Evolutionary conservation across 805 yeast genomes (phyloP).

Genomic region (Starmerella bombi): DNA sequence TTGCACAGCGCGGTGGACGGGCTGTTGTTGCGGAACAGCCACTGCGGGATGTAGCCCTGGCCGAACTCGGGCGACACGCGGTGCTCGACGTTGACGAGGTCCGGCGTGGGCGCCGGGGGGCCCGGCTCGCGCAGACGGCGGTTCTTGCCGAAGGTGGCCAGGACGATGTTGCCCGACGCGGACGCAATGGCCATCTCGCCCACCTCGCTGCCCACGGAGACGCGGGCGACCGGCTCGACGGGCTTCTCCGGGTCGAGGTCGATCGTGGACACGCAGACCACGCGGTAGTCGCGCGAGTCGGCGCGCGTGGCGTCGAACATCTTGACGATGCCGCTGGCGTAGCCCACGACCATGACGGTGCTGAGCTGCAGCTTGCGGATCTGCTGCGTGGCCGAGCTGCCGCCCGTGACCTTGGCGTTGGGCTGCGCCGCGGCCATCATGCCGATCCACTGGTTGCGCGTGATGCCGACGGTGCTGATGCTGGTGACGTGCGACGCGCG

Average conservation of each 20-base stretch:
- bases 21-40: conserved; percentile 35
- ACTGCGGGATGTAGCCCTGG: conserved; percentile 52
- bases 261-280: conserved; percentile 46
- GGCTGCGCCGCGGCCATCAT: conserved; percentile 42
- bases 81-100: conserved; percentile 35
- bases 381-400: conserved; percentile 47
- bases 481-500: conserved; percentile 57
- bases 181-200: conserved; percentile 61
- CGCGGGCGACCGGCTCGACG: conserved; percentile 37
- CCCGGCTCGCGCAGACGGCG: conserved; percentile 18
- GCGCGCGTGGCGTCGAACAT: conserved; percentile 72
- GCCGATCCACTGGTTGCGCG: conserved; percentile 65
- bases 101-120: conserved; percentile 15
- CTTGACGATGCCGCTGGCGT: conserved; percentile 64
- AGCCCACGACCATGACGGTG: conserved; percentile 46
- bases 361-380: conserved; percentile 42
- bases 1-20: conserved; percentile 48
- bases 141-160: conserved; percentile 58
- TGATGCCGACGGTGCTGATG: conserved; percentile 42
- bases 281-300: conserved; percentile 47
- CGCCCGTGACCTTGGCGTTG: conserved; percentile 56
- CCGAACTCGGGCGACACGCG: conserved; percentile 39
- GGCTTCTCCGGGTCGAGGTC: conserved; percentile 26
- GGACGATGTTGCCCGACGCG: conserved; percentile 55
- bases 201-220: conserved; percentile 68